phyloP scores from a whole-genome alignment of 2,329 filamentous ascomycete genomes.

The Pseudocercospora pini-densiflorae region DNA sequence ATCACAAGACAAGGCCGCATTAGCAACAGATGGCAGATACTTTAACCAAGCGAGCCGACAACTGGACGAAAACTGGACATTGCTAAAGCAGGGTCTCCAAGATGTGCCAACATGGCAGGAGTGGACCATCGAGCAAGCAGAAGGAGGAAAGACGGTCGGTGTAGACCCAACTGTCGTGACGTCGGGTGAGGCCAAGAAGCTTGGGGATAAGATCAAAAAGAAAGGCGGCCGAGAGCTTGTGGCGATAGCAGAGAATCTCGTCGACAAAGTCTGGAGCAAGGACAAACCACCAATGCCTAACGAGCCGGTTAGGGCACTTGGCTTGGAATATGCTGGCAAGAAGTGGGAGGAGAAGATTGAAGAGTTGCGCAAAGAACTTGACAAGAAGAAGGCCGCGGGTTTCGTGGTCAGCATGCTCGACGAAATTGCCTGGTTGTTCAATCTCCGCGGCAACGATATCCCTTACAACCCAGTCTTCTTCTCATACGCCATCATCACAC shows the following conservation, averaged over 20 bases:
- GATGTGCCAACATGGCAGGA: slow-evolving; percentile 98
- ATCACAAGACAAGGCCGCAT: slow-evolving; percentile 80
- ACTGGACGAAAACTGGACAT: slow-evolving; percentile 85
- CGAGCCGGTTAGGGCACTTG: slow-evolving; percentile 74
- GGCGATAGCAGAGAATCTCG: slow-evolving; percentile 77
- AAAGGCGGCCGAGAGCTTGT: slow-evolving; percentile 78
- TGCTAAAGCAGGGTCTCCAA: slow-evolving; percentile 90
- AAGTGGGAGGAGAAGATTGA: slow-evolving; percentile 79
- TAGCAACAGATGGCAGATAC: slow-evolving; percentile 95
- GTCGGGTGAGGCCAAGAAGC: slow-evolving; percentile 70
- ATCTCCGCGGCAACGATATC: slow-evolving; percentile 91
- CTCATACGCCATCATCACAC: slow-evolving; percentile 88
- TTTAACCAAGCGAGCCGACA: slow-evolving; percentile 96
- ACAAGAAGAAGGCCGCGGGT: slow-evolving; percentile 84
- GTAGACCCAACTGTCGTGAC: slow-evolving; percentile 90
- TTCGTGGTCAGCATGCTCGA: slow-evolving; percentile 95
- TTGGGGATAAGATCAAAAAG: slow-evolving; percentile 85
- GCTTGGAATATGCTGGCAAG: slow-evolving; percentile 78
- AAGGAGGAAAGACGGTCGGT: slow-evolving; percentile 83
- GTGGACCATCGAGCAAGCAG: slow-evolving; percentile 84
- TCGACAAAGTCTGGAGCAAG: slow-evolving; percentile 87
- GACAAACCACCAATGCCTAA: slow-evolving; percentile 74
- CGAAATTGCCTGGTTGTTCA: slow-evolving; percentile 98
- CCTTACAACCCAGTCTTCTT: slow-evolving; percentile 99
- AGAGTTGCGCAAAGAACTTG: slow-evolving; percentile 86